A percentile compares a stretch with the other conserved stretches of the same genome.
Conservation (phyloP, 2,329 filamentous ascomycete genomes). For the Tolypocladium ophioglossoides region DNA sequence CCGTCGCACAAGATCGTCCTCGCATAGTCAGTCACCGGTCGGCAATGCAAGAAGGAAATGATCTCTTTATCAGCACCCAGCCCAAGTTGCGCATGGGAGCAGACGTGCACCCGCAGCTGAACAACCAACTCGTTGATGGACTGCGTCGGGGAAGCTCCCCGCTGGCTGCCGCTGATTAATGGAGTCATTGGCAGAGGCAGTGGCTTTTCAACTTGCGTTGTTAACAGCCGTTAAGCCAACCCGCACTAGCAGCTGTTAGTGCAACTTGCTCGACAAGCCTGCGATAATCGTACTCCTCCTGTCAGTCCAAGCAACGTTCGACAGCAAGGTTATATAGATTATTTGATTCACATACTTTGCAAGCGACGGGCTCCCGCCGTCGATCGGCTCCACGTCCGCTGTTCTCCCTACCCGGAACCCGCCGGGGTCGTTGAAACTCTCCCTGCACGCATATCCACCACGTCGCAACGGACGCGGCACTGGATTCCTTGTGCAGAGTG, state of each 20-base stretch:
- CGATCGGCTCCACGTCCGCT: not conserved
- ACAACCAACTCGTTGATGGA: not conserved
- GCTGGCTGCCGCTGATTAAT: not conserved
- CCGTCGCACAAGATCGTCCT: not conserved
- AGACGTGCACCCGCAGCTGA: not conserved
- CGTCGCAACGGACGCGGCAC: constrained; percentile 46
- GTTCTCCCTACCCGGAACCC: too few species aligned
- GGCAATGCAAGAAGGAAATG: too few species aligned
- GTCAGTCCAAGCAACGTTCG: not conserved
- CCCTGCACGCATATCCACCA: not conserved
- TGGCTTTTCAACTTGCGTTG: not conserved
- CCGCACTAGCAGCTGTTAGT: not conserved
- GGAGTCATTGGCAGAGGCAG: not conserved
- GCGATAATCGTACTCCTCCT: too few species aligned
- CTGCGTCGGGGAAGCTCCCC: not conserved
- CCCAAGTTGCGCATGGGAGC: not conserved
- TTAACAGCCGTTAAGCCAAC: not conserved
- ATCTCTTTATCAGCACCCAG: not conserved
- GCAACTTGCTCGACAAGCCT: not conserved
- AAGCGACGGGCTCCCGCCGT: not conserved
- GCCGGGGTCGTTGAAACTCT: too few species aligned
- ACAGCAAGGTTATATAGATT: not conserved
- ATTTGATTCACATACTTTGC: not conserved
- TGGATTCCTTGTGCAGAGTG: constrained; percentile 49
- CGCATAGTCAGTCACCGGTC: not conserved